A percentile compares a stretch with the other conserved stretches of the same genome.
These are phyloP conservation scores for Vigna trinervia DNA, from an alignment of 306 rosid genomes.

Conservation along the genomic window DNA sequence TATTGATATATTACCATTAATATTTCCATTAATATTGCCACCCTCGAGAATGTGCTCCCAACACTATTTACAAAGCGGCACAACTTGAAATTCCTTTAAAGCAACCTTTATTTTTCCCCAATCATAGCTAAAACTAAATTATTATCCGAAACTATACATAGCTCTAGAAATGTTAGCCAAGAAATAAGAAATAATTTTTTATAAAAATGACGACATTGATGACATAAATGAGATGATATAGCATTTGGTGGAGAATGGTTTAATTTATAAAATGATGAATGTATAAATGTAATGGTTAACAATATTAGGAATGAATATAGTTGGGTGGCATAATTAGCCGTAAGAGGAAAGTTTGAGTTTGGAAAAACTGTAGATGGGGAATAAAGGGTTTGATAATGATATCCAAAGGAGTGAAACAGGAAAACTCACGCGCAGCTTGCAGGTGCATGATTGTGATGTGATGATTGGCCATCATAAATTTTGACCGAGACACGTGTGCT, in stretches of 20 bases:
- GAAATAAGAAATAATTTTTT: too few relatives aligned
- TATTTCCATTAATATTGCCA: neutral
- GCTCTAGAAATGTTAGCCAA: too few relatives aligned
- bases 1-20: too few relatives aligned
- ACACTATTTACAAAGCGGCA: neutral
- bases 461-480: conserved; percentile 51
- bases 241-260: neutral
- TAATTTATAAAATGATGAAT: too few relatives aligned
- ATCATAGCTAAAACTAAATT: neutral
- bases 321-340: neutral
- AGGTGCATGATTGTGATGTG: conserved; percentile 54
- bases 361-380: neutral
- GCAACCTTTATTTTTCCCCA: neutral
- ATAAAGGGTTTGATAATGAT: conserved; percentile 33
- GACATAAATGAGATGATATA: too few relatives aligned
- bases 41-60: neutral
- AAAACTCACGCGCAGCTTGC: conserved; percentile 41
- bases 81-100: neutral
- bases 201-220: too few relatives aligned
- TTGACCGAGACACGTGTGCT: conserved; percentile 61
- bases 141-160: neutral
- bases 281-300: too few relatives aligned
- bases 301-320: too few relatives aligned
- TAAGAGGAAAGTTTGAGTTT: conserved; percentile 29
- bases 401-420: conserved; percentile 32